A percentile compares a stretch with the other conserved stretches of the same genome.
phyloP scores from a whole-genome alignment of 1,139 yeast species.

The Kodamaea derodonti region DNA sequence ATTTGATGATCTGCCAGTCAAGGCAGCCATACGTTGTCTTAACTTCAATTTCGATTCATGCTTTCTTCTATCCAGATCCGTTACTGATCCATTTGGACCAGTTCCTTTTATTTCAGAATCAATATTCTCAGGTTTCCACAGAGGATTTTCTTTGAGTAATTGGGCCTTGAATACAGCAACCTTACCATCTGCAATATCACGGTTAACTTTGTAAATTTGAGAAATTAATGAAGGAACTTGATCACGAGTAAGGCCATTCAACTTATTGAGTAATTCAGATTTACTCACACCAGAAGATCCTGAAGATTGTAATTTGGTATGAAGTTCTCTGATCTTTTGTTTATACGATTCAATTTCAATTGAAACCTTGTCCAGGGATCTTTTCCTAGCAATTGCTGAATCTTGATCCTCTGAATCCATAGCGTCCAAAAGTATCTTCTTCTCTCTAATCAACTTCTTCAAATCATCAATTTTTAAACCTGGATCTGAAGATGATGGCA shows the following conservation, averaged over 20 bases:
- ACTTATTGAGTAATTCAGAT: conserved; percentile 42
- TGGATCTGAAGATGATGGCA: conserved; percentile 23
- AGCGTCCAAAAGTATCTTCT: conserved; percentile 66
- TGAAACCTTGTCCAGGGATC: conserved; percentile 22
- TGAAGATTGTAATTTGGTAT: conserved; percentile 45
- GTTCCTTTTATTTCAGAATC: conserved; percentile 64
- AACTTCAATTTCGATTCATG: conserved; percentile 75
- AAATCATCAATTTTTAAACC: conserved; percentile 45
- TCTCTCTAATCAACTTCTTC: conserved; percentile 63
- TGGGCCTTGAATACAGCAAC: conserved; percentile 56
- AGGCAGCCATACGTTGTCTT: conserved; percentile 84
- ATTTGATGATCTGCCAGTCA: conserved; percentile 66
- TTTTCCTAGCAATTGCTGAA: conserved; percentile 16
- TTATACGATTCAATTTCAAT: conserved; percentile 64
- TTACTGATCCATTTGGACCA: conserved; percentile 80
- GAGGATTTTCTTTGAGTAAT: conserved; percentile 61
- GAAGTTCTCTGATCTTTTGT: conserved; percentile 53
- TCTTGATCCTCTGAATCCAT: conserved; percentile 68
- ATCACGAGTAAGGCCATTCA: conserved; percentile 55
- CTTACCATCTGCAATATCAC: conserved; percentile 64
- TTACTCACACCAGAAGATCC: conserved; percentile 37
- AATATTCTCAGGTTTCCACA: conserved; percentile 38
- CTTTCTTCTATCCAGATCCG: conserved; percentile 75
- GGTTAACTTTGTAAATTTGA: conserved; percentile 59
- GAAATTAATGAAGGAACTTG: conserved; percentile 66